Conservation (phyloP, 2,329 filamentous ascomycete genomes). For the Coniochaeta sp. region DNA sequence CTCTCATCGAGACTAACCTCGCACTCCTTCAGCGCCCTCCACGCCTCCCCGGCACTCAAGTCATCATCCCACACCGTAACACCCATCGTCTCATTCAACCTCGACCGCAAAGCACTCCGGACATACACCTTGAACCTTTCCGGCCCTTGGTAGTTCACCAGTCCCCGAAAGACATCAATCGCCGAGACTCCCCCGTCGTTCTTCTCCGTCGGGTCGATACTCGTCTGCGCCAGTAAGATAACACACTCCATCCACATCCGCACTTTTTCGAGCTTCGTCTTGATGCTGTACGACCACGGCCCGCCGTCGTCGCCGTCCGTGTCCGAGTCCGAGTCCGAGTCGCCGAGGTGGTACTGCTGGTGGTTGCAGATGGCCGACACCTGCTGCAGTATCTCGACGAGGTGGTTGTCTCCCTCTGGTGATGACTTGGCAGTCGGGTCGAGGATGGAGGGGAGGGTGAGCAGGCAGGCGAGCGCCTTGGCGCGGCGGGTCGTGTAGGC, state of each 20-base stretch:
- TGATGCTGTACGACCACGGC: neutral
- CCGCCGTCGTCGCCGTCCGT: neutral
- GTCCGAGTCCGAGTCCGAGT: neutral
- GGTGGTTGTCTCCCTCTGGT: neutral
- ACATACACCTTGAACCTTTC: constrained; percentile 6
- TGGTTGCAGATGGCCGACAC: constrained; percentile 1
- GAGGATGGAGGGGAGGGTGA: constrained; percentile 3
- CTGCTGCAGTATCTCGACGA: neutral
- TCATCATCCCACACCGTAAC: neutral
- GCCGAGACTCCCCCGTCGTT: constrained; percentile 6
- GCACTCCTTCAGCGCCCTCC: neutral
- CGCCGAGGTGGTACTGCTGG: neutral
- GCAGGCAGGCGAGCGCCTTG: neutral
- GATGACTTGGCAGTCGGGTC: constrained; percentile 1
- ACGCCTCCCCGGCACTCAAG: neutral
- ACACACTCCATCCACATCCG: constrained; percentile 7
- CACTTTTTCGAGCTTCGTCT: neutral
- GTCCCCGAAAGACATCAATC: constrained; percentile 5
- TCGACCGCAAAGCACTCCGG: neutral
- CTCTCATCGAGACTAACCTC: neutral
- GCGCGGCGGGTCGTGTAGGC: constrained; percentile 2
- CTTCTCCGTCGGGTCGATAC: constrained; percentile 1
- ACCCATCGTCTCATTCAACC: neutral
- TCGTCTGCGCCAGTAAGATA: constrained; percentile 3
- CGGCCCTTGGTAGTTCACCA: constrained; percentile 5